Percentiles rank a stretch among this genome's conserved stretches.
Conservation (phyloP, 1,139 yeast genomes). For the Yamadazyma triangularis region DNA sequence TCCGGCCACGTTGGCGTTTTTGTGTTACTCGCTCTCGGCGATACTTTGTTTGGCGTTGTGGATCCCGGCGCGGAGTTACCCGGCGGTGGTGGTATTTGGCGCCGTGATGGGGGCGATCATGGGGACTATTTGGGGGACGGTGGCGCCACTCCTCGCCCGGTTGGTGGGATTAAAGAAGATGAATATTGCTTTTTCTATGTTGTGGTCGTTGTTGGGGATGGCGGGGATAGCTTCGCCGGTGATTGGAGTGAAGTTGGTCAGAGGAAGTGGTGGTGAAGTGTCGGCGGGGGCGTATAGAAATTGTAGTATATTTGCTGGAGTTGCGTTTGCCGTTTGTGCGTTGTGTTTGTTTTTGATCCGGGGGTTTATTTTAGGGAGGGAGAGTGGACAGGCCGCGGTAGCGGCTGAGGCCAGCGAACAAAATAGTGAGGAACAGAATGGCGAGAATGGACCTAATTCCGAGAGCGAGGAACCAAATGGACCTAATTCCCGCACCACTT, state of each 20-base stretch:
- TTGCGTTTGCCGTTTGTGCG: conserved; percentile 43
- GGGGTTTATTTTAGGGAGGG: conserved; percentile 48
- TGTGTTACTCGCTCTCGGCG: conserved; percentile 18
- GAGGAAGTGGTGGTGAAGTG: conserved; percentile 26
- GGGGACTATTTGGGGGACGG: conserved; percentile 27
- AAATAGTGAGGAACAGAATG: too few species aligned
- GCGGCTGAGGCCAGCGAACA: too few species aligned
- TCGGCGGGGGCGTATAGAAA: conserved; percentile 43
- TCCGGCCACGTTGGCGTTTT: conserved; percentile 30
- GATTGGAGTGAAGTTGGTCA: conserved; percentile 46
- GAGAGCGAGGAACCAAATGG: too few species aligned
- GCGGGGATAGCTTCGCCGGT: conserved; percentile 50
- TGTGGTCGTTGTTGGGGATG: conserved; percentile 45
- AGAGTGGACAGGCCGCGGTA: too few species aligned
- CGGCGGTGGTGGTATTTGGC: conserved; percentile 23
- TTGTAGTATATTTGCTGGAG: conserved; percentile 53
- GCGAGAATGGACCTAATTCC: too few species aligned
- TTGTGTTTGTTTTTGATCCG: conserved; percentile 34
- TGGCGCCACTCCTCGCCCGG: conserved; percentile 29
- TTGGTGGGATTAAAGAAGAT: conserved; percentile 46
- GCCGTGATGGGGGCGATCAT: conserved; percentile 23
- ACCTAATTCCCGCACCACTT: too few species aligned
- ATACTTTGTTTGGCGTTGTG: conserved; percentile 30
- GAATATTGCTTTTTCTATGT: conserved; percentile 43
- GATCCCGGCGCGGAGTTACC: conserved; percentile 32